Evolutionary conservation across 352 stramenopile species (phyloP).

Genomic region (Phytophthora pluvialis): DNA sequence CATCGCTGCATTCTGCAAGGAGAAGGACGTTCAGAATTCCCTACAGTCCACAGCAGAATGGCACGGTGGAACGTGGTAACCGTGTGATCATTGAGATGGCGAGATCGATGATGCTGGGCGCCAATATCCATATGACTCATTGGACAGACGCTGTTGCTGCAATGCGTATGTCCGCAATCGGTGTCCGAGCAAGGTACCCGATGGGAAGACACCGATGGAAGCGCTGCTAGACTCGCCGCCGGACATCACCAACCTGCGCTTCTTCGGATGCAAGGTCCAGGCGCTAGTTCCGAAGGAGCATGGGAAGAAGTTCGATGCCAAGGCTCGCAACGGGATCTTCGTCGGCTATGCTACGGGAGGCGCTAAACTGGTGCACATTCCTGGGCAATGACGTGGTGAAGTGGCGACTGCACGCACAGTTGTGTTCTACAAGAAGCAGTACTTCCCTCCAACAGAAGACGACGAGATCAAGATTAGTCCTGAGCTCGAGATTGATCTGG

Average conservation of each 20-base stretch:
- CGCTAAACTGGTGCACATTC: constrained; percentile 9
- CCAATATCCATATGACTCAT: no score
- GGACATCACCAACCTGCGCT: constrained; percentile 6
- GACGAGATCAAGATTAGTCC: constrained; percentile 3
- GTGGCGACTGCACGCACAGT: neutral
- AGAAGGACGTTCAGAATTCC: no score
- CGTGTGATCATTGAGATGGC: no score
- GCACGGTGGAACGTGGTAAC: no score
- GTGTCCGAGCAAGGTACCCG: constrained; percentile 7
- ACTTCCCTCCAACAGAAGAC: neutral
- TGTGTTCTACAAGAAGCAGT: constrained; percentile 15
- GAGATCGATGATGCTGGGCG: no score
- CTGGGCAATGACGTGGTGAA: neutral
- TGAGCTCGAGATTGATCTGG: neutral
- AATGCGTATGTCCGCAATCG: constrained; percentile 23
- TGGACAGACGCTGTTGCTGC: no score
- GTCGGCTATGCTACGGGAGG: neutral
- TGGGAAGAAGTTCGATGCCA: constrained; percentile 5
- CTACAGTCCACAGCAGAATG: no score
- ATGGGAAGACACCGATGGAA: constrained; percentile 21
- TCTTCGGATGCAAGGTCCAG: constrained; percentile 12
- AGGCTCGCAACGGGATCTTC: constrained; percentile 6
- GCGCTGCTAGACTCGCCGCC: neutral
- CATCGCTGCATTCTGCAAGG: no score
- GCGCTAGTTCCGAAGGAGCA: constrained; percentile 3